phyloP scores from a whole-genome alignment of 768 basidiomycete genomes.

The Sporobolomyces phaffii region DNA sequence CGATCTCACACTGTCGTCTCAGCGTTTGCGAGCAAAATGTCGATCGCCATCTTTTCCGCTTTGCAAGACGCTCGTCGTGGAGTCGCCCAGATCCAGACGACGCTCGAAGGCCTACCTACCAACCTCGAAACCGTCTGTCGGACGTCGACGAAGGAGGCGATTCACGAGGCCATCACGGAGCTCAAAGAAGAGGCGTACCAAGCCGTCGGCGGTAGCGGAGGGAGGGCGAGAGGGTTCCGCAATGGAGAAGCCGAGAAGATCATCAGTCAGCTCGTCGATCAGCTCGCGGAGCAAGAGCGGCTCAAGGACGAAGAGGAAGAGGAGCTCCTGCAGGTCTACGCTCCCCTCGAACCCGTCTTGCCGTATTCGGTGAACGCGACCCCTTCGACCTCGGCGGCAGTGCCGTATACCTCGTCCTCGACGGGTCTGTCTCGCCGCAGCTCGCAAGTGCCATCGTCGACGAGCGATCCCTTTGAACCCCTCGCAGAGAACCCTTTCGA shows the following conservation, averaged over 20 bases:
- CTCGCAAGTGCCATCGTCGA: neutral
- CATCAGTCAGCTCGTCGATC: constrained; percentile 36
- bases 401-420: constrained; percentile 4
- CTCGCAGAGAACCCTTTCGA: neutral
- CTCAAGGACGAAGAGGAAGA: constrained; percentile 34
- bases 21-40: constrained; percentile 34
- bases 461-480: neutral
- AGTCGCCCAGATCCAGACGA: constrained; percentile 26
- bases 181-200: constrained; percentile 35
- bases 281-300: constrained; percentile 25
- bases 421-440: neutral
- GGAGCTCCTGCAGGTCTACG: neutral
- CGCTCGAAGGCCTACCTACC: constrained; percentile 23
- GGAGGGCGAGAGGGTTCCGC: constrained; percentile 15
- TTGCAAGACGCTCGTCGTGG: constrained; percentile 30
- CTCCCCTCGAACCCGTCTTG: neutral
- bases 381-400: neutral
- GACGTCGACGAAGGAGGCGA: constrained; percentile 14
- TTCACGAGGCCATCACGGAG: constrained; percentile 31
- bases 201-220: neutral
- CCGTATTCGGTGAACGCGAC: neutral
- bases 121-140: constrained; percentile 23
- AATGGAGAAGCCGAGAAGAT: constrained; percentile 37
- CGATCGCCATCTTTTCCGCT: constrained; percentile 25
- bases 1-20: neutral